These are phyloP conservation scores for Ceratocystis albifundus DNA, from an alignment of 2,329 filamentous ascomycete genomes.

Conservation along the genomic window DNA sequence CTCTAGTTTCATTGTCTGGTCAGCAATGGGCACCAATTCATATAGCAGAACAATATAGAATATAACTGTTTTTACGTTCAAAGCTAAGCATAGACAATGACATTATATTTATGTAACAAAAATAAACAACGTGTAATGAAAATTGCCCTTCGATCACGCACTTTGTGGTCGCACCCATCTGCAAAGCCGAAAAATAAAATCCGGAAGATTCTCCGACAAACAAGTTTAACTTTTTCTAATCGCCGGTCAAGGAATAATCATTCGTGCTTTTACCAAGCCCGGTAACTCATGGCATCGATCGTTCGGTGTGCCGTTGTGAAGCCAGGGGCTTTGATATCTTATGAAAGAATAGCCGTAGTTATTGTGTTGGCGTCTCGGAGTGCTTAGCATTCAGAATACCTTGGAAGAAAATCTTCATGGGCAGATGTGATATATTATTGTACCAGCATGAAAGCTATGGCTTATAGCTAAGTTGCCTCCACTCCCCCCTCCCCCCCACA, in stretches of 20 bases:
- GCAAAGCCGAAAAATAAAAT: too few relatives aligned
- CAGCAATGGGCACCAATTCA: not conserved
- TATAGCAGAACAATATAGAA: not conserved
- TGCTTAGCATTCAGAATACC: not conserved
- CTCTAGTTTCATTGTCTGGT: fast-evolving
- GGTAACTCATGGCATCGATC: too few relatives aligned
- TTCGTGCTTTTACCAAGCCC: too few relatives aligned
- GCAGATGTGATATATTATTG: not conserved
- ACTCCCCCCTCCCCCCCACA: too few relatives aligned
- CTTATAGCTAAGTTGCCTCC: too few relatives aligned
- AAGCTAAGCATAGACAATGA: not conserved
- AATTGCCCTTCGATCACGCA: too few relatives aligned
- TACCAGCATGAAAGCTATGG: too few relatives aligned
- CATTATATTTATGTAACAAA: not conserved
- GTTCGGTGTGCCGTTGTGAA: not conserved
- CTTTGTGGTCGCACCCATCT: too few relatives aligned
- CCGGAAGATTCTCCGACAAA: too few relatives aligned
- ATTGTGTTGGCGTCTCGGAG: not conserved
- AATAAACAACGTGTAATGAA: not conserved
- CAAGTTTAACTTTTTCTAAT: too few relatives aligned
- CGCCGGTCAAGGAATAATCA: too few relatives aligned
- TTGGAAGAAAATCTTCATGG: not conserved
- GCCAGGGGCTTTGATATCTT: not conserved
- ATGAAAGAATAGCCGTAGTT: not conserved
- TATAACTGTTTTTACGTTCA: too few relatives aligned